Conservation (phyloP, 495 filamentous ascomycete genomes). For the Monascus purpureus region DNA sequence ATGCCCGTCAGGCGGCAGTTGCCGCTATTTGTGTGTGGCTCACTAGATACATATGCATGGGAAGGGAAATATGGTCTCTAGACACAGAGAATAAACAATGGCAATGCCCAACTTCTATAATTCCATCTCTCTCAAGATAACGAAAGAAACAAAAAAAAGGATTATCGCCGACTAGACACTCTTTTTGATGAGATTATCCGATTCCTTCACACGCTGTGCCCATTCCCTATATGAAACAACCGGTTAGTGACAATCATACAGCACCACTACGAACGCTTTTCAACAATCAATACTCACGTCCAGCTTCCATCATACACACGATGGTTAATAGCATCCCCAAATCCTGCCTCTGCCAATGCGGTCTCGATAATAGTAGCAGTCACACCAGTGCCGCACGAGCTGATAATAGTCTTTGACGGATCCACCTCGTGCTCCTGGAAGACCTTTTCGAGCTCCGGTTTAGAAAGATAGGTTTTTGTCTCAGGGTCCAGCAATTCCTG, state of each 20-base stretch:
- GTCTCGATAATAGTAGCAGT: constrained; percentile 89
- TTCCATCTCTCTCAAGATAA: too few relatives aligned
- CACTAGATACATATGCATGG: too few relatives aligned
- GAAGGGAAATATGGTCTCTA: too few relatives aligned
- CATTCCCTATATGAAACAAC: constrained; percentile 45
- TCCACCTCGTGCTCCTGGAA: constrained; percentile 68
- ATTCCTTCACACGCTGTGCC: constrained; percentile 53
- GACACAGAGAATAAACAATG: too few relatives aligned
- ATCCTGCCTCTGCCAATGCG: constrained; percentile 66
- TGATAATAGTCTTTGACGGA: constrained; percentile 73
- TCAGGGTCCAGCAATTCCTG: constrained; percentile 65
- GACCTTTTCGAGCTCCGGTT: constrained; percentile 55
- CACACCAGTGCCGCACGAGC: constrained; percentile 84
- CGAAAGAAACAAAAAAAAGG: too few relatives aligned
- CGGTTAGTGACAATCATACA: neutral
- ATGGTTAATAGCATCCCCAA: constrained; percentile 49
- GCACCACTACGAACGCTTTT: constrained; percentile 6
- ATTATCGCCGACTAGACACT: constrained; percentile 12
- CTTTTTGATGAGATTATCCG: constrained; percentile 47
- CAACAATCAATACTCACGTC: constrained; percentile 56
- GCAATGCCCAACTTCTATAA: too few relatives aligned
- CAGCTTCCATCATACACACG: constrained; percentile 92
- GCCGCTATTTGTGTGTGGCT: too few relatives aligned
- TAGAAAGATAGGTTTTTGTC: constrained; percentile 65
- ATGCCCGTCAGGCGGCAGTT: too few relatives aligned